Evolutionary conservation across 2,329 filamentous ascomycete genomes (phyloP), one percentile per base, ranked within the genome.

Genomic region (Pseudogymnoascus sp.): DNA sequence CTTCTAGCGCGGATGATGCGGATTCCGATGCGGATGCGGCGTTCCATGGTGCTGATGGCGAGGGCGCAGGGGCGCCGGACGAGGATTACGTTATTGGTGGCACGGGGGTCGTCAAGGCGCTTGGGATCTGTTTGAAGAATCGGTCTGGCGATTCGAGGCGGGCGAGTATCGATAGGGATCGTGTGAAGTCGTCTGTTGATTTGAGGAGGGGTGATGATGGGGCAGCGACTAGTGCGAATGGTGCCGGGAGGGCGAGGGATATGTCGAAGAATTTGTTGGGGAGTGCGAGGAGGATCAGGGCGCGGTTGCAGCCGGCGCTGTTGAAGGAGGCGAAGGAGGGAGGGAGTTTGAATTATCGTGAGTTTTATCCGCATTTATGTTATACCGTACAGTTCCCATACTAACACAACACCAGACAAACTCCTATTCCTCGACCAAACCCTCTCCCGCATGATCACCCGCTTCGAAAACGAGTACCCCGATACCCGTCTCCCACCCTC

Each of bases 41-140:
- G 72, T 68, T 75, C 69, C 67, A 82, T 9, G 73, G 76, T 13
- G 79, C 77, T 59, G 75, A 84, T 21, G 86, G 88, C 53, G 83
- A 88, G 21, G 81, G 85, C 46, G 85, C 88, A 2, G 80, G 87
- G 10, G 88, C 91, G 6, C 90, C 92, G 0, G 91, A 96, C 68
- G 89, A 96, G 64, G 91, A 97, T 74, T 97, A 97, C 75, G 92
- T 97, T 50, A 95, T 97, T 70, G 93, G 93, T 19, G 93, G 93
- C 15, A 96, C 92, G 0, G 95, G 93, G 26, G 91, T 99, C 1
- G 93, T 96, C 59, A 97, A 96, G 77, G 95, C 95, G 4, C 80
- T 99, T 53, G 88, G 91, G 62, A 96, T 96, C 70, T 96, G 93
- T 71, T 79, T 99, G 60, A 88, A 91, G 69, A 96, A 96, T 72